Base-by-base conservation (phyloP, 768 basidiomycete species). In the Lentinula sp. region DNA sequence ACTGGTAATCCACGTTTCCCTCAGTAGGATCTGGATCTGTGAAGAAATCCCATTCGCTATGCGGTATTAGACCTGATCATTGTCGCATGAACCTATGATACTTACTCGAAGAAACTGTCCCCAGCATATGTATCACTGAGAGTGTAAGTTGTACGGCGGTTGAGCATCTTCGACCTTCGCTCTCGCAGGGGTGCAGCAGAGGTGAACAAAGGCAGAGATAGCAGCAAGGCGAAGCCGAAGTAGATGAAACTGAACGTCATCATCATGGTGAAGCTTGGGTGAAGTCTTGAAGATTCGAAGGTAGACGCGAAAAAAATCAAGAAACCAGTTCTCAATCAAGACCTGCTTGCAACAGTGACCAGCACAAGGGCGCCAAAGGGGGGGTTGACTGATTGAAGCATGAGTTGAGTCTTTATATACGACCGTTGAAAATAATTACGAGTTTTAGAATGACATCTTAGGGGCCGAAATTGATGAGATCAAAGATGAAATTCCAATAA, bases 241-340 rank as follows among this genome's bases (percentile, higher is more conserved):
- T 23, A 35, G 15, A 56, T 45, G 40, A 40, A 28, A 42, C 35
- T 59, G 57, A 50, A 49, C 46, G 37, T 59, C 32, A 46, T 57
- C 28, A 40, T 39, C 23, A n/a, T 16, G 55, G 21, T 54, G 40
- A 56, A 56, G 39, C 59, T 43, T 35, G 8, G 21, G 15, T 50
- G 28, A 43, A 51, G 49, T 50, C 45, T 50, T 53, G 59, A 52
- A 9, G 28, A 43, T 8, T 46, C 39, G 49, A 51, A 50, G 51
- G 34, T 51, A 28, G 37, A 60, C 52, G 52, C n/a, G 35, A 16
- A 46, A 28, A 46, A 28, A 56, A 43, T 43, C 37, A 31, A 45
- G 40, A 56, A 56, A 42, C 55, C 55, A 43, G 55, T 56, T 56
- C 55, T 56, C 55, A 56, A 56, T 56, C 59, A 54, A 60, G 59